These are phyloP conservation scores for Triticum timopheevii DNA, from an alignment of 176 grass and related monocot species.

Conservation along the genomic window DNA sequence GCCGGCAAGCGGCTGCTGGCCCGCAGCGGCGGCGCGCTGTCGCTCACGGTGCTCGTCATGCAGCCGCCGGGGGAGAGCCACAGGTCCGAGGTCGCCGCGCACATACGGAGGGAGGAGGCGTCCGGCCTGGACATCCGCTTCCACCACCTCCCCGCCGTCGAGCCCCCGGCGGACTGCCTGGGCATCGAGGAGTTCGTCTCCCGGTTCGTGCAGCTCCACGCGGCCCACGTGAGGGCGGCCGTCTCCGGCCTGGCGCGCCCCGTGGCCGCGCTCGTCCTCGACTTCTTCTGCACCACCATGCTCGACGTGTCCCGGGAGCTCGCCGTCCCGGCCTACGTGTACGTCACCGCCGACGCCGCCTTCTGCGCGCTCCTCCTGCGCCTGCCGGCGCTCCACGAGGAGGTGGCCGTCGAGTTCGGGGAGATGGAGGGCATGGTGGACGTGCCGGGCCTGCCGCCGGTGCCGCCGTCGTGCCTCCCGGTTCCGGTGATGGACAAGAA, in stretches of 20 bases:
- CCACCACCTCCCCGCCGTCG: not conserved
- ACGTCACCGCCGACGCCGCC: slow-evolving; percentile 8
- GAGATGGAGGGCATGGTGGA: not conserved
- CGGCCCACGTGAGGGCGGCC: slow-evolving; percentile 7
- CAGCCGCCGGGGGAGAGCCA: not conserved
- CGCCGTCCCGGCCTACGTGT: not conserved
- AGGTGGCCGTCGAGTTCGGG: not conserved
- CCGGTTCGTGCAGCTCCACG: not conserved
- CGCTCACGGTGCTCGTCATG: not conserved
- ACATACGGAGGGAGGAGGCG: not conserved
- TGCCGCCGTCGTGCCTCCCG: not conserved
- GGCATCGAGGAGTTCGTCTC: not conserved
- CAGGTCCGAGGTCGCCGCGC: not conserved
- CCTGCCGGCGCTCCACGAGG: slow-evolving; percentile 9
- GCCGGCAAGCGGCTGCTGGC: not conserved
- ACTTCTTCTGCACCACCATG: slow-evolving; percentile 6
- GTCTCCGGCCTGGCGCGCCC: not conserved
- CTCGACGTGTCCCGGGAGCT: slow-evolving; percentile 13
- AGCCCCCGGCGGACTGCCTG: not conserved
- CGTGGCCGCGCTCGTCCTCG: not conserved
- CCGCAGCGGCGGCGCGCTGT: not conserved
- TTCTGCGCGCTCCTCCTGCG: slow-evolving; percentile 17
- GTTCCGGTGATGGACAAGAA: not conserved
- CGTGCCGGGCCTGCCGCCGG: not conserved
- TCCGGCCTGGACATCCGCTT: not conserved